A percentile compares a stretch with the other conserved stretches of the same genome.
Conservation (phyloP, 2,329 filamentous ascomycete species). For the Microdochium trichocladiopsis region DNA sequence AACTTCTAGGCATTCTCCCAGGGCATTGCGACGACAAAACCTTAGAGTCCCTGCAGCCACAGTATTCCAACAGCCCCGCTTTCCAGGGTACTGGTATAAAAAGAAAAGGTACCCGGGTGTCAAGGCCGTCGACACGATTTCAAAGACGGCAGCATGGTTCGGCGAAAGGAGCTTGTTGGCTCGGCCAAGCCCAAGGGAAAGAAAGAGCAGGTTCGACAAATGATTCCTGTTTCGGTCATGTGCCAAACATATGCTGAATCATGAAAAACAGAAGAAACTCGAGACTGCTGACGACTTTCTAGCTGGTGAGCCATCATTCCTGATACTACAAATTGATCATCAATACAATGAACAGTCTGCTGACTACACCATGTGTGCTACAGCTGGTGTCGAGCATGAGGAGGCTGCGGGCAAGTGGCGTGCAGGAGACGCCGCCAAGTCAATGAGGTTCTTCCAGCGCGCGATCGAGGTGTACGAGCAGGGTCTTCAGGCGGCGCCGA, state of each 20-base stretch:
- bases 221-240: neutral
- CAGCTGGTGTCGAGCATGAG: slow-evolving; percentile 60
- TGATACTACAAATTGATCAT: too few relatives aligned
- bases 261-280: slow-evolving; percentile 32
- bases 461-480: slow-evolving; percentile 61
- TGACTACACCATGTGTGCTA: slow-evolving; percentile 1
- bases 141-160: neutral
- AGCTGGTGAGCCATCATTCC: slow-evolving; percentile 33
- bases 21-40: too few relatives aligned
- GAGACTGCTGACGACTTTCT: slow-evolving; percentile 62
- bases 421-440: slow-evolving; percentile 61
- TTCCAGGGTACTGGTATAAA: too few relatives aligned
- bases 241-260: slow-evolving; percentile 3
- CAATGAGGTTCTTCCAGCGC: slow-evolving; percentile 46
- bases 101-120: too few relatives aligned
- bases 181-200: slow-evolving; percentile 12
- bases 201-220: slow-evolving; percentile 6
- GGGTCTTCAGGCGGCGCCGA: slow-evolving; percentile 52
- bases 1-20: too few relatives aligned
- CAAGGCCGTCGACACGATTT: too few relatives aligned
- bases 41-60: too few relatives aligned
- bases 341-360: neutral
- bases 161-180: slow-evolving; percentile 9
- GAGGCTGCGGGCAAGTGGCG: slow-evolving; percentile 70
- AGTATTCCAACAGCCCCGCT: too few relatives aligned